A percentile compares a stretch with the other conserved stretches of the same genome.
Evolutionary conservation across 257 asterid genomes (phyloP).

Genomic region (Nicotiana attenuata): DNA sequence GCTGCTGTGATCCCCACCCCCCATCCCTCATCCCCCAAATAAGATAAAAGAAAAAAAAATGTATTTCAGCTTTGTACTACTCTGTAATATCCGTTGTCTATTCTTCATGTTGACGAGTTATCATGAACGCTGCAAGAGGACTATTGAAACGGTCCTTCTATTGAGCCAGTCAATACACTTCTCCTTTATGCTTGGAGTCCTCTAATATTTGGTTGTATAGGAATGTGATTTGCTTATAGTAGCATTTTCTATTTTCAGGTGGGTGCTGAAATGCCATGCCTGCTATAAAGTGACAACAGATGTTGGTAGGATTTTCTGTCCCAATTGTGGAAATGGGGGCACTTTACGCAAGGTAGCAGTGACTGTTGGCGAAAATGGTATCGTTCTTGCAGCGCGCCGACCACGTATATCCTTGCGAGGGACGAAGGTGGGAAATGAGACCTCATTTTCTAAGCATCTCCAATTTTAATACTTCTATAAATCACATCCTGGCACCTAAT

Average conservation of each 20-base stretch:
- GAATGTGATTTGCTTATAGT: neutral
- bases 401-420: constrained; percentile 89
- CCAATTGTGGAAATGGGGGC: constrained; percentile 96
- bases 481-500: neutral
- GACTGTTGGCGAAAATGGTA: constrained; percentile 85
- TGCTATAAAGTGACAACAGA: constrained; percentile 96
- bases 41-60: too few relatives aligned
- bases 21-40: too few relatives aligned
- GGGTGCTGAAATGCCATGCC: constrained; percentile 99
- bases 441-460: neutral
- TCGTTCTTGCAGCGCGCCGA: constrained; percentile 67
- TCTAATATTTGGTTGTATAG: neutral
- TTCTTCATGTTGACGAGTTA: neutral
- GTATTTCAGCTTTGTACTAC: too few relatives aligned
- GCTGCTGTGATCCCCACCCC: neutral
- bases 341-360: constrained; percentile 93
- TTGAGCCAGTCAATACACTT: neutral
- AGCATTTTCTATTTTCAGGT: constrained; percentile 38
- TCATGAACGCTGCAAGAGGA: neutral
- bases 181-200: neutral
- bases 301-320: constrained; percentile 81
- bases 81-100: neutral
- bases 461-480: neutral
- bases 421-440: constrained; percentile 54
- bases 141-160: neutral